Conservation (phyloP, 371 early-diverging fungal genomes). For the Mortierella sp. region DNA sequence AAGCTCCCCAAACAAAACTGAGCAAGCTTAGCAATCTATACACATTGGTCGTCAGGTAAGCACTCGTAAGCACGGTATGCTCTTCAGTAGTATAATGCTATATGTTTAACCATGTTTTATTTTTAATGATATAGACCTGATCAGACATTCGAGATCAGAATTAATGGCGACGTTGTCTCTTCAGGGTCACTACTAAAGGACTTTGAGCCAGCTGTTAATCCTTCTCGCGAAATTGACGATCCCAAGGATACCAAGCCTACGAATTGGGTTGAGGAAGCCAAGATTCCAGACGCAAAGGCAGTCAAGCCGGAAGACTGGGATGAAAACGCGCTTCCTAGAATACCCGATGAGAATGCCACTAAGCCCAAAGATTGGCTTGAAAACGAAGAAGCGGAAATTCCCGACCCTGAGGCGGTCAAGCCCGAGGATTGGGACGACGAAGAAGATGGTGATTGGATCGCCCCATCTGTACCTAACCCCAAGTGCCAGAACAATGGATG, state of each 20-base stretch:
- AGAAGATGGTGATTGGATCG: constrained; percentile 92
- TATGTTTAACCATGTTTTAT: neutral
- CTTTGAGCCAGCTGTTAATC: constrained; percentile 81
- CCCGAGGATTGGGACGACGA: constrained; percentile 96
- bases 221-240: constrained; percentile 94
- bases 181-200: constrained; percentile 86
- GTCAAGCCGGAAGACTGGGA: constrained; percentile 91
- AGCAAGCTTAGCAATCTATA: constrained; percentile 86
- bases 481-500: constrained; percentile 84
- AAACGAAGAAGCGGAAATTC: constrained; percentile 77
- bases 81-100: too few species aligned
- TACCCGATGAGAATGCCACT: constrained; percentile 83
- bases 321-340: constrained; percentile 75
- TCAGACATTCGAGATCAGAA: constrained; percentile 88
- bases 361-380: constrained; percentile 96
- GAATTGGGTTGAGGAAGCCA: constrained; percentile 95
- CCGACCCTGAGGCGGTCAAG: constrained; percentile 90
- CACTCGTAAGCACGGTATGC: too few species aligned
- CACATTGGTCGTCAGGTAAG: constrained; percentile 87
- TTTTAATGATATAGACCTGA: constrained; percentile 68
- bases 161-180: constrained; percentile 81
- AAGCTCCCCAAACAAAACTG: constrained; percentile 73
- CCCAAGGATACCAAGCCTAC: constrained; percentile 91
- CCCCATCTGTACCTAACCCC: constrained; percentile 82
- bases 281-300: constrained; percentile 89